phyloP scores from a whole-genome alignment of 208 protist species.

The Crithidia sp. region DNA sequence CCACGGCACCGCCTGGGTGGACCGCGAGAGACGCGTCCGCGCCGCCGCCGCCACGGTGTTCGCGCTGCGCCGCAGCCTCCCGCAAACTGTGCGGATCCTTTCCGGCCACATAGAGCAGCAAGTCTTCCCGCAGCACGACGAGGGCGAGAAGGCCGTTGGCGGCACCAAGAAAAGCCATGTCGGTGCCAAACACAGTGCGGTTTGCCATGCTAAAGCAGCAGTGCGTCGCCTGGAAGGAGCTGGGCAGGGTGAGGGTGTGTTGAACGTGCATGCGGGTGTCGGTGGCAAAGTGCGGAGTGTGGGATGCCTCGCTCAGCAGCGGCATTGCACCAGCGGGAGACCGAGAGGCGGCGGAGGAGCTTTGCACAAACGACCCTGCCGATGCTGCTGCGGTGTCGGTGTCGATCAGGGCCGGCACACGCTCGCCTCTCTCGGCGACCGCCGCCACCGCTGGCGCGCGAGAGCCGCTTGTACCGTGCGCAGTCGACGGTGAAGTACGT shows the following conservation, averaged over 20 bases:
- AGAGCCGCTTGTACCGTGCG: conserved; percentile 24
- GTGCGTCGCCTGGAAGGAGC: conserved; percentile 52
- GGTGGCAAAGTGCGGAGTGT: conserved; percentile 22
- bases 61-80: conserved; percentile 13
- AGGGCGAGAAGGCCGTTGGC: conserved; percentile 63
- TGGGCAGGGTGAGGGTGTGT: conserved; percentile 52
- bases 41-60: conserved; percentile 13
- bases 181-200: conserved; percentile 60
- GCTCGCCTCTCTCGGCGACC: neutral
- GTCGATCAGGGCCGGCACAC: too few species aligned
- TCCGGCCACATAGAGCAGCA: conserved; percentile 50
- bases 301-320: neutral
- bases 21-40: neutral
- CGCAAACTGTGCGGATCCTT: conserved; percentile 45
- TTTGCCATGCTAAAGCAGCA: conserved; percentile 82
- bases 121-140: conserved; percentile 42
- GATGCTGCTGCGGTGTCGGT: too few species aligned
- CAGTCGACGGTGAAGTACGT: conserved; percentile 78
- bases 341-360: neutral
- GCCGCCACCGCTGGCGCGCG: conserved; percentile 1
- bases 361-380: too few species aligned
- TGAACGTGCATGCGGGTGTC: conserved; percentile 48
- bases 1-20: too few species aligned
- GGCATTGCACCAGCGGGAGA: neutral
- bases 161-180: conserved; percentile 72